Conservation (phyloP, 2,329 filamentous ascomycete species). For the Aphanocladium album region DNA sequence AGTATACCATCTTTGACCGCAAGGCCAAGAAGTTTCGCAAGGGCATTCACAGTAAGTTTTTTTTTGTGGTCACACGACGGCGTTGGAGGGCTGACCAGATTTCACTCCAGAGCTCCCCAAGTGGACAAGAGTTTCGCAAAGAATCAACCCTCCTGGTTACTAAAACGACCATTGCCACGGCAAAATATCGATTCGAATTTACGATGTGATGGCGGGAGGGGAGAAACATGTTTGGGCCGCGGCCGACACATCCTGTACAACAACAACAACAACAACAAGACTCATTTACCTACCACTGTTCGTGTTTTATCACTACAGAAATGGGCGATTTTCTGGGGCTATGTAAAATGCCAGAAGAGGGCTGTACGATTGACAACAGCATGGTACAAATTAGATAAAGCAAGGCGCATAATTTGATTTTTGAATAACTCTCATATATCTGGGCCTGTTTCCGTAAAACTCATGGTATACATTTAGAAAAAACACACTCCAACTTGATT, state of each 20-base stretch:
- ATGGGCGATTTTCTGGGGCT: background rate
- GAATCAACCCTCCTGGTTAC: conserved; percentile 91
- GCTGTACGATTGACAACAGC: conserved; percentile 7
- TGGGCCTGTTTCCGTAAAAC: background rate
- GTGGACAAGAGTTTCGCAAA: conserved; percentile 93
- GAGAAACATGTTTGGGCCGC: background rate
- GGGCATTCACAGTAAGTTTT: conserved; percentile 85
- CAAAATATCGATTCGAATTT: background rate
- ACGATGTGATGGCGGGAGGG: conserved; percentile 3
- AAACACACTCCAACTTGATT: background rate
- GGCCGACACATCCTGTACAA: conserved; percentile 11
- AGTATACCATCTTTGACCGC: conserved; percentile 96
- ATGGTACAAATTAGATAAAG: conserved; percentile 12
- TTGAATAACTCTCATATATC: background rate
- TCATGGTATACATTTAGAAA: background rate
- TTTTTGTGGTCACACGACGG: background rate
- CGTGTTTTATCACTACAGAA: background rate
- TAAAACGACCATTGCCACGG: conserved; percentile 39
- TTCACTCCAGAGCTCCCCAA: conserved; percentile 64
- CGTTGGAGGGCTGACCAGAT: conserved; percentile 6
- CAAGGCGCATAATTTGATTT: conserved; percentile 12
- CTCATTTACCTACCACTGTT: conserved; percentile 6
- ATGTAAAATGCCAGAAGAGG: conserved; percentile 6
- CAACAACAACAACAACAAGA: conserved; percentile 10
- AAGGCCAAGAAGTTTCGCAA: conserved; percentile 96